phyloP scores from a whole-genome alignment of 345 rosid species.

The Sonneratia alba region DNA sequence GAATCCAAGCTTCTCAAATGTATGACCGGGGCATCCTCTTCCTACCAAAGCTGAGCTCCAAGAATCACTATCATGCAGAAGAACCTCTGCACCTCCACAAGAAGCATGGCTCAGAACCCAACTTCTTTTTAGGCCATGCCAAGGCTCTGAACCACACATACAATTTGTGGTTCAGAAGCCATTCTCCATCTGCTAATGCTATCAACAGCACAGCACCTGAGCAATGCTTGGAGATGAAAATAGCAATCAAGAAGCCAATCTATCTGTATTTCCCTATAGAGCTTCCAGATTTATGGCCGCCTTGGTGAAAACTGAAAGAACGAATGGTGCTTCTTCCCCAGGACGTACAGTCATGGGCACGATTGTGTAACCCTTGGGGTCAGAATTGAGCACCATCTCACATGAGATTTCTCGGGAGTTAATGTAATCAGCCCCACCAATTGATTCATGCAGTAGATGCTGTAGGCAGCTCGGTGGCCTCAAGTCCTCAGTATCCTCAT shows the following conservation, averaged over 20 bases:
- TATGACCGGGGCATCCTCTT: background rate
- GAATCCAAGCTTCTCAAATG: background rate
- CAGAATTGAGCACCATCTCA: constrained; percentile 98
- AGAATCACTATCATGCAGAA: too few relatives aligned
- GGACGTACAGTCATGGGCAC: constrained; percentile 98
- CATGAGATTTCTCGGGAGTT: constrained; percentile 98
- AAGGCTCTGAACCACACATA: too few relatives aligned
- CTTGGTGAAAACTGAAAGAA: constrained; percentile 90
- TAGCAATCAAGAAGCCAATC: constrained; percentile 1
- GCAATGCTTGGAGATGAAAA: background rate
- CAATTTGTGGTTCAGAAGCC: background rate
- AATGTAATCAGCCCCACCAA: constrained; percentile 99
- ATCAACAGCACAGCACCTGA: background rate
- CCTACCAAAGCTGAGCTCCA: background rate
- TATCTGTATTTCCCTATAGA: constrained; percentile 25
- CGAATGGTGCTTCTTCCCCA: constrained; percentile 99
- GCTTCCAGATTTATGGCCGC: constrained; percentile 74
- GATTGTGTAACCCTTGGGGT: constrained; percentile 97
- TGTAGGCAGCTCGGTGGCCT: constrained; percentile 91
- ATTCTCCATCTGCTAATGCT: background rate
- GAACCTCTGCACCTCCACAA: background rate
- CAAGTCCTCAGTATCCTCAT: constrained; percentile 97
- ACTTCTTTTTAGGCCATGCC: too few relatives aligned
- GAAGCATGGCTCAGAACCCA: background rate
- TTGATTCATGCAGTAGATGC: constrained; percentile 94